Evolutionary conservation across 768 basidiomycete species (phyloP).

Genomic region (Trametes villosa): DNA sequence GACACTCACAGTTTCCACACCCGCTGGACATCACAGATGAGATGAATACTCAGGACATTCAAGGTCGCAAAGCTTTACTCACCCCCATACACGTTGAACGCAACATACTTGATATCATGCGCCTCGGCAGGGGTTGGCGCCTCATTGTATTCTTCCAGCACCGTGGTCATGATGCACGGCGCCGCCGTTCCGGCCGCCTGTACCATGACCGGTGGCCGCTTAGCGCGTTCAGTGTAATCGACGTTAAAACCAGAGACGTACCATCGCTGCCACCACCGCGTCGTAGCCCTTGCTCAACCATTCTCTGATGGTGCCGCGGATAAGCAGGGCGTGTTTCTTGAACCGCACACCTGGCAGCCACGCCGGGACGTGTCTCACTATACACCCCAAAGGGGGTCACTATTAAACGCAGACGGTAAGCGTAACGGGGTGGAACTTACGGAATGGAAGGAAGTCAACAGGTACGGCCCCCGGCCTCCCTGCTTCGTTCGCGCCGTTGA

Average conservation of each 20-base stretch:
- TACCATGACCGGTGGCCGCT: conserved; percentile 9
- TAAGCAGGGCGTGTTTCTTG: conserved; percentile 28
- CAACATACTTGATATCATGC: conserved; percentile 4
- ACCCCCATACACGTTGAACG: conserved; percentile 6
- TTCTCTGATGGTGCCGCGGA: conserved; percentile 18
- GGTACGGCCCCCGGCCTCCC: neutral
- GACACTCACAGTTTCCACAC: conserved; percentile 5
- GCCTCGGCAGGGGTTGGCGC: neutral
- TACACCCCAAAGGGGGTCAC: neutral
- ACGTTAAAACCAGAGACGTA: neutral
- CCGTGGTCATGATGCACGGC: neutral
- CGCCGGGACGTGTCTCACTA: conserved; percentile 31
- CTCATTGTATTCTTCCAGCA: neutral
- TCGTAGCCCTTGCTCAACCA: conserved; percentile 30
- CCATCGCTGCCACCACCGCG: neutral
- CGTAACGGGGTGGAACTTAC: neutral
- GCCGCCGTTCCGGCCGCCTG: neutral
- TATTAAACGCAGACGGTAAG: neutral
- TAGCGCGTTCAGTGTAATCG: neutral
- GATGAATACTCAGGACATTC: neutral
- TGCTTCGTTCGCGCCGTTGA: neutral
- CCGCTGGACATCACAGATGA: neutral
- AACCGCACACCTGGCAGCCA: conserved; percentile 41
- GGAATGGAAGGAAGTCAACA: neutral
- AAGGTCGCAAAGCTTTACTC: neutral